Percentiles rank a stretch among this genome's conserved stretches.
Conservation (phyloP, 2,329 filamentous ascomycete genomes). For the Leptographium flavum region DNA sequence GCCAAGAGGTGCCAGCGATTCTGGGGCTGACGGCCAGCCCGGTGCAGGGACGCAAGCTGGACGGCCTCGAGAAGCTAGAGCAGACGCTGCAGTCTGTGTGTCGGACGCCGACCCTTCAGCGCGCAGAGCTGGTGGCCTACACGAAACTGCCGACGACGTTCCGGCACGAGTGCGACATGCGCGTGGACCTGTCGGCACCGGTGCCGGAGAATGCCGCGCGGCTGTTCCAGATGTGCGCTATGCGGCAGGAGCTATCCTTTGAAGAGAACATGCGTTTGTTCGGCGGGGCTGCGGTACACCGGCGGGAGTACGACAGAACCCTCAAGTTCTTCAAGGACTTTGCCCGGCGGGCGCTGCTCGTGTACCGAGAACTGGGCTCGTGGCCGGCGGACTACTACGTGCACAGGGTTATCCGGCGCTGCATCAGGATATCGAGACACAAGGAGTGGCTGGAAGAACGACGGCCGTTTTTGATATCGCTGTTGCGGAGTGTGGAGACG, state of each 20-base stretch:
- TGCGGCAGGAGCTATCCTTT: neutral
- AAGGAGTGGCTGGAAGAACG: constrained; percentile 22
- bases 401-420: constrained; percentile 25
- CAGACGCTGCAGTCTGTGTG: constrained; percentile 54
- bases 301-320: neutral
- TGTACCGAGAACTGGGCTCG: constrained; percentile 44
- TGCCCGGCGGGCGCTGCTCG: constrained; percentile 29
- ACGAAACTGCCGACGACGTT: constrained; percentile 51
- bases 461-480: constrained; percentile 37
- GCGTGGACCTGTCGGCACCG: neutral
- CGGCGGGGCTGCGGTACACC: neutral
- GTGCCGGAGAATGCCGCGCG: constrained; percentile 22
- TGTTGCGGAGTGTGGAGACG: constrained; percentile 19
- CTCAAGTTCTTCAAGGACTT: constrained; percentile 39
- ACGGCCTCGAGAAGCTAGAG: constrained; percentile 49
- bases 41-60: constrained; percentile 42
- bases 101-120: constrained; percentile 52
- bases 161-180: constrained; percentile 24
- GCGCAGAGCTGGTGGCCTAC: constrained; percentile 52
- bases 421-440: neutral
- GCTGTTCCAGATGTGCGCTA: constrained; percentile 17
- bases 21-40: constrained; percentile 75
- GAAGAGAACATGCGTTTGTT: neutral
- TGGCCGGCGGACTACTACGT: constrained; percentile 61
- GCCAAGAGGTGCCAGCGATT: constrained; percentile 43